Base-by-base conservation (phyloP, 768 basidiomycete genomes). In the Xanthoconium purpureum region DNA sequence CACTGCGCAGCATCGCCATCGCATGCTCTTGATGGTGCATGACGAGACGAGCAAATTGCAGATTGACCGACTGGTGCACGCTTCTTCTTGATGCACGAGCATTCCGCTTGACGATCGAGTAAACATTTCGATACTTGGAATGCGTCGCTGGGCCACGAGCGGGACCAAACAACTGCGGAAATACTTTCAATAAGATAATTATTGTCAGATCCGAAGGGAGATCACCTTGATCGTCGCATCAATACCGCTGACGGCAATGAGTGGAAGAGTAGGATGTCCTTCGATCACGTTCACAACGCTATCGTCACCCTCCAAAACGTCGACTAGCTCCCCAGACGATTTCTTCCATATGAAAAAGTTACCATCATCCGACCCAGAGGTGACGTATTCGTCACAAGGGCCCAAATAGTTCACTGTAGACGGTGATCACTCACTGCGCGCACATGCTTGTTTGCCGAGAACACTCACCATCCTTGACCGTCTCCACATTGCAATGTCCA, bases 261-360 rank as follows among this genome's bases (percentile, higher is more conserved):
- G 71, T 0, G 93, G 92, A 15, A 94, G 73, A 42, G 83, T 78
- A 0, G 93, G 77, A 61, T 95, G 91, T 1, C 83, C 84, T 71
- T 94, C 92, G 50, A 96, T 82, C 63, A 89, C 89, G 67, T 95
- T 96, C 15, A 94, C 93, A 3, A 94, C 83, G 49, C 73, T 79
- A 24, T 80, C 78, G 62, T 96, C 93, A 36, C 92, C 93, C 75
- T 94, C 90, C 61, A 90, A 84, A 44, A 96, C 84, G 14, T 88
- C 89, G 52, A 84, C 81, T 11, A 94, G 70, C 13, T 70, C 70
- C 0, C 84, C 86, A 15, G 79, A 79, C 17, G 73, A 69, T 66
- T 94, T 94, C 57, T 82, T 76, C 93, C 93, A 96, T 14, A 94
- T 76, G 68, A 96, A 96, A 70, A 89, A 86, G 66, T 90, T 85